Evolutionary conservation across 2,329 filamentous ascomycete genomes (phyloP), one percentile per base, ranked within the genome.

Genomic region (Aureobasidium sp.): DNA sequence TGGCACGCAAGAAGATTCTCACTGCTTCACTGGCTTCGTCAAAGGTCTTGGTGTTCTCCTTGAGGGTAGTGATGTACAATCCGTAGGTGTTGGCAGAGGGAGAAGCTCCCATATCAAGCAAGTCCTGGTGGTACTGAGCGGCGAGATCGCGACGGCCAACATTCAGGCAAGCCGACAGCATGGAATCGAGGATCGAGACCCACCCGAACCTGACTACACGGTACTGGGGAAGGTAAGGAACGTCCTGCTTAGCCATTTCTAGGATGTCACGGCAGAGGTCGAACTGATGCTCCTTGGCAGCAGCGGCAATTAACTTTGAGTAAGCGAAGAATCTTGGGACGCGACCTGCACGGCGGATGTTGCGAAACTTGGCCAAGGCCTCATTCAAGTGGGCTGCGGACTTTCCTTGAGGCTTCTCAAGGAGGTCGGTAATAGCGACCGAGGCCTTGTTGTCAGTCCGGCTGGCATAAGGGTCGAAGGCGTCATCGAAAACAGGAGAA

Each of bases 31-130:
- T 91, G 11, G 94, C 94, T 74, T 99, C 94, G 69, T 99, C 94
- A 66, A 96, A 97, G 0, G 92, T 97, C 83, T 95, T 96, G 65
- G 90, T 90, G 0, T 90, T 95, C 71, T 96, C 93, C 78, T 97
- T 96, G 63, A 99, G 80, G 1, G 93, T 97, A n/a, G 95, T 97
- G 75, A 99, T 99, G 81, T 97, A 99, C 19, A 99, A 83, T 62
- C 94, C 94, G 67, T 95, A 99, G 0, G 94, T 99, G 79, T 99
- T 99, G 45, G 94, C 94, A 2, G 93, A 95, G 17, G 94, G 94
- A 10, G 92, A 87, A 62, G 89, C 86, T 50, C 93, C 93, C 79
- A 97, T 94, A 63, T 90, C 86, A 51, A 95, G 80, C 66, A 99
- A 81, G 73, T 99, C 90, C 73, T 94, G 87, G 71, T 97, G 94